Evolutionary conservation across 305 asterid genomes (phyloP), one percentile per base, ranked within the genome.

Genomic region (Solanum aculeatissimum): DNA sequence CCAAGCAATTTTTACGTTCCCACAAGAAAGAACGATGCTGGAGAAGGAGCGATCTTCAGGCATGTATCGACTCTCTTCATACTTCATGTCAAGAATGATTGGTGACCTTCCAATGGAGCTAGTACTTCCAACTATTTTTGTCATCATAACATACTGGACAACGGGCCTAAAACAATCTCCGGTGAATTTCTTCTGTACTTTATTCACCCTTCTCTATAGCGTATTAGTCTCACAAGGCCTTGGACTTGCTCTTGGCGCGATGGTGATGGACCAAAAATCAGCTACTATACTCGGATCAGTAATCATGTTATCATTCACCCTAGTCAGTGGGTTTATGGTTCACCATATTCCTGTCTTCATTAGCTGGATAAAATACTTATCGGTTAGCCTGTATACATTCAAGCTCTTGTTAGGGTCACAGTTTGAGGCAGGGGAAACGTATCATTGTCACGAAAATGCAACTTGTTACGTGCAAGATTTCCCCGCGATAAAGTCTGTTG

Each of bases 41-140:
- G 84, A 87, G 9, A 95, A 95, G 69, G 99, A 96, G 74, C 83
- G 98, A 13, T 85, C 98, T 1, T 97, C 99, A 0, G 98, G 98
- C 3, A 97, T 92, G 97, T 97, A 97, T 87, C 91, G 92, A 9
- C 93, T 97, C 72, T 95, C 98, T 0, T 93, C 98, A 0, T 95
- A 92, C 90, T 96, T 94, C 93, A 86, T 92, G 91, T 96, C 99
- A 4, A 89, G 91, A 38, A 94, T 91, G 2, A 60, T 94, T 1
- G 95, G 98, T 9, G 95, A 94, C 80, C 92, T 95, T 6, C 99
- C 99, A 0, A 91, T 97, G 98, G 97, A 91, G 16, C 78, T 96
- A 9, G 91, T 92, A 87, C 98, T 97, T 10, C 98, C 99, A 23
- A 89, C 97, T 0, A 47, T 83, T 4, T 95, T 92, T 72, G 86